Evolutionary conservation across 768 basidiomycete species (phyloP).

Genomic region (Piloderma croceum): DNA sequence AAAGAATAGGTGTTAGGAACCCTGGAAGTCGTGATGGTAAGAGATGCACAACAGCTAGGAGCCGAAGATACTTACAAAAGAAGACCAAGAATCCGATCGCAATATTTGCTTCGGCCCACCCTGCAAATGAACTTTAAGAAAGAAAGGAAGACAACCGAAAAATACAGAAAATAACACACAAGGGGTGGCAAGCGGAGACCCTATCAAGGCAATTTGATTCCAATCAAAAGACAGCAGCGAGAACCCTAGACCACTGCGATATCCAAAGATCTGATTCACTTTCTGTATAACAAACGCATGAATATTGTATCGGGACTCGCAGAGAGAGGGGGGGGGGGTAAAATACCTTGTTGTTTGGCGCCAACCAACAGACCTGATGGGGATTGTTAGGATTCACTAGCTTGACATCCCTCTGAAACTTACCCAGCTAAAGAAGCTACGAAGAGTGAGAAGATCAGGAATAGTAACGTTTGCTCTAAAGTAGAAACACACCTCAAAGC

Average conservation of each 20-base stretch:
- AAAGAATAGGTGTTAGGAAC: conserved; percentile 46
- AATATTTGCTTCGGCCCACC: conserved; percentile 77
- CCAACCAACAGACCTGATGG: conserved; percentile 58
- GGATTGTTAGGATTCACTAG: no score
- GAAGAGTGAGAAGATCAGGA: conserved; percentile 1
- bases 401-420: no score
- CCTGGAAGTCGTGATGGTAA: conserved; percentile 23
- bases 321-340: background rate
- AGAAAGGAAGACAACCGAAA: background rate
- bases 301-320: no score
- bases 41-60: conserved; percentile 9
- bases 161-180: conserved; percentile 30
- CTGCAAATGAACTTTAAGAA: conserved; percentile 27
- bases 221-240: conserved; percentile 53
- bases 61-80: conserved; percentile 43
- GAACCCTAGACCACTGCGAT: conserved; percentile 48
- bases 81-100: conserved; percentile 57
- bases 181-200: conserved; percentile 33
- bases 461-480: background rate
- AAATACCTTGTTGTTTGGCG: conserved; percentile 46
- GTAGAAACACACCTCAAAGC: conserved; percentile 39
- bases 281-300: conserved; percentile 26
- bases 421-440: conserved; percentile 48
- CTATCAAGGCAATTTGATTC: conserved; percentile 65
- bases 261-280: conserved; percentile 59